These are phyloP conservation scores for Gentiana straminea DNA, from an alignment of 257 asterid species.

Conservation along the genomic window DNA sequence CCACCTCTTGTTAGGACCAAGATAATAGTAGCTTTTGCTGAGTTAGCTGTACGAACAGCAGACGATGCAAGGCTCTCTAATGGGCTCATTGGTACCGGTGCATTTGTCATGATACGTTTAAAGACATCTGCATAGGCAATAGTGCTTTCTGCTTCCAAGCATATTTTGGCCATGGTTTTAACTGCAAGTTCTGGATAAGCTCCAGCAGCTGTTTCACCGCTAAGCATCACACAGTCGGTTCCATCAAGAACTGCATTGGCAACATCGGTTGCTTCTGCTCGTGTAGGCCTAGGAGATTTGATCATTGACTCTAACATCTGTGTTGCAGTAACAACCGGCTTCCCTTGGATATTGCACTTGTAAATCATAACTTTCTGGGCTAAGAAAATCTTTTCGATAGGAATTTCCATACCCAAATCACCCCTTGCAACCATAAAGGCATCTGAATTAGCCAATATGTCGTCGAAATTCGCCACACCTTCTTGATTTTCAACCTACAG, in stretches of 20 bases:
- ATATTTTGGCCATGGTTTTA: constrained; percentile 76
- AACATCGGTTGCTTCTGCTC: constrained; percentile 91
- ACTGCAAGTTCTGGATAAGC: constrained; percentile 91
- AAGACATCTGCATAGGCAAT: constrained; percentile 60
- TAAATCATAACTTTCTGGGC: constrained; percentile 88
- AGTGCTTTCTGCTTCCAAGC: constrained; percentile 80
- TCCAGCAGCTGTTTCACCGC: constrained; percentile 95
- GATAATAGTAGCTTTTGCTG: constrained; percentile 57
- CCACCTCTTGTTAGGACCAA: constrained; percentile 80
- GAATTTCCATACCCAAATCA: constrained; percentile 87
- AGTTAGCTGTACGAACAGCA: constrained; percentile 77
- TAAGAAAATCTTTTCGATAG: constrained; percentile 75
- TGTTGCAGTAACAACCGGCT: constrained; percentile 89
- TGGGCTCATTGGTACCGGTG: constrained; percentile 86
- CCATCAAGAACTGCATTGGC: constrained; percentile 91
- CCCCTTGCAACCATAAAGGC: constrained; percentile 96
- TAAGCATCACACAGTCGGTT: constrained; percentile 87
- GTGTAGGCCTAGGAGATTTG: constrained; percentile 84
- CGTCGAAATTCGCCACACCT: constrained; percentile 89
- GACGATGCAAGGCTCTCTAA: constrained; percentile 76
- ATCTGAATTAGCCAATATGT: constrained; percentile 68
- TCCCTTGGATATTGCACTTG: constrained; percentile 87
- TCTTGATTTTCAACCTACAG: constrained; percentile 82
- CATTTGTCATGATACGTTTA: constrained; percentile 57
- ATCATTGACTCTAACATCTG: constrained; percentile 94